Evolutionary conservation across 306 rosid species (phyloP).

Genomic region (Quercus variabilis): DNA sequence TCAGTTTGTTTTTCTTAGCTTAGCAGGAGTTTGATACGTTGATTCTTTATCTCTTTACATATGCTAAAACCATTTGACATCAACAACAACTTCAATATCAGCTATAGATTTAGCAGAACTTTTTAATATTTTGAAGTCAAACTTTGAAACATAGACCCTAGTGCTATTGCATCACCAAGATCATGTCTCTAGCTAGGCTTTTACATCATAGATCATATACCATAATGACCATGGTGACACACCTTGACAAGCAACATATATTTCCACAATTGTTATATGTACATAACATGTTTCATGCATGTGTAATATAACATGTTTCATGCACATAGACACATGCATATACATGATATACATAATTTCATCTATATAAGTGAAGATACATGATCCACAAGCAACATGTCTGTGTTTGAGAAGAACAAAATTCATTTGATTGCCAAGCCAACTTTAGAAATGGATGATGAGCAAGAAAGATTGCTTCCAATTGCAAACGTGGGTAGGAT

Average conservation of each 20-base stretch:
- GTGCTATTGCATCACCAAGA: neutral
- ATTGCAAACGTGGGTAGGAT: conserved; percentile 82
- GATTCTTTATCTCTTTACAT: neutral
- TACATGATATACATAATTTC: neutral
- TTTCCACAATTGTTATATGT: neutral
- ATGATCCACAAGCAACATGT: neutral
- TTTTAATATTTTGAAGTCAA: neutral
- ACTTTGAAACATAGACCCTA: neutral
- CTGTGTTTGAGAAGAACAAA: neutral
- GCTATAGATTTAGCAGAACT: neutral
- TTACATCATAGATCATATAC: neutral
- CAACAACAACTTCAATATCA: neutral
- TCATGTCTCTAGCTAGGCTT: neutral
- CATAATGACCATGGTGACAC: conserved; percentile 8
- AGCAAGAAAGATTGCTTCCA: conserved; percentile 58
- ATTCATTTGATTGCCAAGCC: neutral
- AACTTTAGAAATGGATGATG: conserved; percentile 42
- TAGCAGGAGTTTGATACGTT: neutral
- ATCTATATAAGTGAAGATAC: neutral
- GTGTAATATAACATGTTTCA: conserved; percentile 29
- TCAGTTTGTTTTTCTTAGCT: neutral
- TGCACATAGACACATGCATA: neutral
- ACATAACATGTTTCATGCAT: conserved; percentile 31
- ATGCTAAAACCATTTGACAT: neutral
- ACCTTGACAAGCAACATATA: conserved; percentile 20